Evolutionary conservation across 805 yeast species (phyloP).

Genomic region (Saturnispora bothae): DNA sequence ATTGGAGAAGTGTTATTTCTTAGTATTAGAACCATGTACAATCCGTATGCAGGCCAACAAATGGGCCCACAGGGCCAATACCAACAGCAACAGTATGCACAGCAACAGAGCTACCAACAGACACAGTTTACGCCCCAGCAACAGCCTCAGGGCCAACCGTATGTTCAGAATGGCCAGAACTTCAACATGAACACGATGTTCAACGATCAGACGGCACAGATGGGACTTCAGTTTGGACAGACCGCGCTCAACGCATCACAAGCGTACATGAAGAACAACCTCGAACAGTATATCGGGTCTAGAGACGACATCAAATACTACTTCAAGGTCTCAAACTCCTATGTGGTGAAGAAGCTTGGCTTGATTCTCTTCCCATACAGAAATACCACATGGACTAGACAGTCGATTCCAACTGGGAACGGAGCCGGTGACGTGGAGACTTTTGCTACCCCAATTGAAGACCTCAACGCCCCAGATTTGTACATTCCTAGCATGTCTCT

Average conservation of each 20-base stretch:
- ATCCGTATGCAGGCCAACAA: conserved; percentile 7
- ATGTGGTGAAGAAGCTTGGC: conserved; percentile 63
- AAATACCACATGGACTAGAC: conserved; percentile 74
- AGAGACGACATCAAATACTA: conserved; percentile 63
- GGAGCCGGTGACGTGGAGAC: conserved; percentile 20
- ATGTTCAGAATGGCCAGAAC: conserved; percentile 7
- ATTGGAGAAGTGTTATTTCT: too few relatives aligned
- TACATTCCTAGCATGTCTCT: conserved; percentile 93
- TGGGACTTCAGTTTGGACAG: conserved; percentile 85
- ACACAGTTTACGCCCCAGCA: conserved; percentile 11
- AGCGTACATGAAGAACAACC: conserved; percentile 65
- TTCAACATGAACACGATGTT: conserved; percentile 19
- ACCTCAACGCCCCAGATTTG: conserved; percentile 90
- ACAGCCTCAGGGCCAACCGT: conserved; percentile 19
- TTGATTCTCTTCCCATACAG: conserved; percentile 79
- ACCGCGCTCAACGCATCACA: conserved; percentile 75
- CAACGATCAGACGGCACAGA: conserved; percentile 68
- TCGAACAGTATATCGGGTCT: conserved; percentile 37
- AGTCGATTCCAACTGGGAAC: conserved; percentile 26
- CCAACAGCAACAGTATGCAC: not conserved
- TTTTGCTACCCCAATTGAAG: conserved; percentile 73
- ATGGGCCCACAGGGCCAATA: conserved; percentile 5
- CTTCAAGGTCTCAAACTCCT: conserved; percentile 84
- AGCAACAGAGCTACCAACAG: conserved; percentile 1
- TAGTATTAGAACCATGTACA: too few relatives aligned